Conservation (phyloP, 345 rosid genomes). For the Kandelia obovata region DNA sequence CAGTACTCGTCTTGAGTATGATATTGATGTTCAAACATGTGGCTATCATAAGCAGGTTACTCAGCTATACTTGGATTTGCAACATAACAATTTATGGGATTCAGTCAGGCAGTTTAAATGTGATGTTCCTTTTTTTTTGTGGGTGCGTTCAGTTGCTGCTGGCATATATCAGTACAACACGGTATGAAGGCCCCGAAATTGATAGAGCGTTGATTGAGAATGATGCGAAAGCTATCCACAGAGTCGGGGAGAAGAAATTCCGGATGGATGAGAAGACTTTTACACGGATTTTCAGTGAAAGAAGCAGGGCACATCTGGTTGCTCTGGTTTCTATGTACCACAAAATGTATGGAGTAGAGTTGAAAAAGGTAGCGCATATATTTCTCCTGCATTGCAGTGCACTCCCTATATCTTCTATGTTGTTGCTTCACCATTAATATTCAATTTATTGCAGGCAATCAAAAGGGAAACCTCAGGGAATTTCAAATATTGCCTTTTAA, state of each 20-base stretch:
- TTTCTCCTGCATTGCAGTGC: background rate
- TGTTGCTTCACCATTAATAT: background rate
- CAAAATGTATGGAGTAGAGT: slow-evolving; percentile 34
- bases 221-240: slow-evolving; percentile 48
- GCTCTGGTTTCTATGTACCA: slow-evolving; percentile 42
- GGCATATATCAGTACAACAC: slow-evolving; percentile 48
- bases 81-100: no score
- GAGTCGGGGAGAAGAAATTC: slow-evolving; percentile 37
- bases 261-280: slow-evolving; percentile 35
- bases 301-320: slow-evolving; percentile 56
- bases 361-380: slow-evolving; percentile 38
- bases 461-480: slow-evolving; percentile 46
- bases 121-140: no score
- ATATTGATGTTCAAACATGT: slow-evolving; percentile 43
- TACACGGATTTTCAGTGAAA: slow-evolving; percentile 53
- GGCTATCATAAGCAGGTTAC: slow-evolving; percentile 51
- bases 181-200: slow-evolving; percentile 71
- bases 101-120: background rate
- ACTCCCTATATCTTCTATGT: background rate
- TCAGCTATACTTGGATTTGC: background rate
- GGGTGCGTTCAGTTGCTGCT: slow-evolving; percentile 34
- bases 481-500: slow-evolving; percentile 45
- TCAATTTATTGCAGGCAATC: slow-evolving; percentile 37
- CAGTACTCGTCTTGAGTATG: slow-evolving; percentile 37
- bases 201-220: slow-evolving; percentile 38